Base-by-base conservation (phyloP, 208 protist species). In the Leishmania gerbilli region DNA sequence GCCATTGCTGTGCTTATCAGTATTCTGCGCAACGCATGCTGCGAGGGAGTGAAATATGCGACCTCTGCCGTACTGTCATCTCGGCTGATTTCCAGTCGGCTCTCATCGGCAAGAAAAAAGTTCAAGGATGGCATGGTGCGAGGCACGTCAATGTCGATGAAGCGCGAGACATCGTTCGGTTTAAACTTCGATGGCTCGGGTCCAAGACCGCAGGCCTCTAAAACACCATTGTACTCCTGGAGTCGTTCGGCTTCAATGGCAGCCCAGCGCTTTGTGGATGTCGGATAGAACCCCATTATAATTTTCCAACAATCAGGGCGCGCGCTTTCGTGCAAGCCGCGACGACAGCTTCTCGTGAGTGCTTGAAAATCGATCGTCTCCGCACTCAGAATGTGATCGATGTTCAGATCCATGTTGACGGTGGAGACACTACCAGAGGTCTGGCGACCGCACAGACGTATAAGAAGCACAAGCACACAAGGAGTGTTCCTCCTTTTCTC, bases 101-200 rank as follows among this genome's bases (percentile, higher is more conserved):
- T 79, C 65, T 27, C 79, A 76, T 88, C 65, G 19, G 55, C 53
- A n/a, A 77, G 21, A 74, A 96, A 98, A 77, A 98, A 98, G 51
- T 91, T 87, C 55, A 98, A 81, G 1, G 92, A 87, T 0, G 93
- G 84, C 91, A 97, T 95, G 6, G 95, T 98, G 21, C 95, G 88
- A 19, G 93, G 91, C 37, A 97, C 89, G 72, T 98, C 95, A 47
- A 92, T 55, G 60, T 96, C 93, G n/a, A 98, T 90, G 11, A 76
- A 53, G 49, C 76, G 86, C 24, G 81, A 76, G 37, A 77, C 78
- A 31, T 64, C 76, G 76, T 42, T 71, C 40, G 67, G 58, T 24
- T 62, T 5, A 40, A 60, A 69, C 49, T 67, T 51, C 0, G 65
- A 60, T 8, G 74, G 76, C 3, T 71, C 77, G n/a, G 75, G 49